Base-by-base conservation (phyloP, 352 stramenopile species). In the Lagenidium giganteum region DNA sequence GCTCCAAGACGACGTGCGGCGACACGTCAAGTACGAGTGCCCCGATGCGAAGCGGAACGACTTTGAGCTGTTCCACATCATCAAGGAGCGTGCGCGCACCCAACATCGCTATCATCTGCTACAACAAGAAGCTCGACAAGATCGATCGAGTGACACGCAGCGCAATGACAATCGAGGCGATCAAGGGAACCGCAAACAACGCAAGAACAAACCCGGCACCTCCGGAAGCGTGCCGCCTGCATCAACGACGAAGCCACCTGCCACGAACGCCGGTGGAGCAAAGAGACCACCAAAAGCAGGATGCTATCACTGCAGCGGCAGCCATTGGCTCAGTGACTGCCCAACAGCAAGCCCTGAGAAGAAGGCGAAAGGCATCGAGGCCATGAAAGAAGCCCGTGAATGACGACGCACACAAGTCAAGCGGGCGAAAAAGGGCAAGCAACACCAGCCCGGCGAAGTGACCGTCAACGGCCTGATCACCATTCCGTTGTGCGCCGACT, bases 41-140 rank as follows among this genome's bases (percentile, higher is more conserved):
- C 31, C n/a, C 4, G 30, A 56, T 5, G 31, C 41, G 16, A 47
- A 56, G 16, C 24, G 16, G 12, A 42, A 55, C 31, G 42, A 50
- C 24, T 11, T 57, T 2, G 37, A 27, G 3, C 30, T 54, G 17
- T 44, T 40, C 16, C 23, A 52, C 26, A 13, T 57, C 39, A 39
- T 64, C 16, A 39, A 54, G 4, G 28, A 54, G 21, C 45, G 40
- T 25, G 45, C 27, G 2, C 32, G 20, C 22, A 11, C 24, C 5
- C 40, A 55, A 22, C 40, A 53, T 23, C 49, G 59, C 4, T 53
- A 50, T 24, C 23, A 59, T 17, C 16, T 51, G 11, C 48, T 59
- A 17, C 2, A 5, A 14, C 23, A 22, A 8, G 21, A 41, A 14
- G 13, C n/a, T n/a, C n/a, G n/a, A n/a, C n/a, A n/a, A n/a, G n/a